phyloP scores from a whole-genome alignment of 2,329 filamentous ascomycete species.

The Didymella sp. region DNA sequence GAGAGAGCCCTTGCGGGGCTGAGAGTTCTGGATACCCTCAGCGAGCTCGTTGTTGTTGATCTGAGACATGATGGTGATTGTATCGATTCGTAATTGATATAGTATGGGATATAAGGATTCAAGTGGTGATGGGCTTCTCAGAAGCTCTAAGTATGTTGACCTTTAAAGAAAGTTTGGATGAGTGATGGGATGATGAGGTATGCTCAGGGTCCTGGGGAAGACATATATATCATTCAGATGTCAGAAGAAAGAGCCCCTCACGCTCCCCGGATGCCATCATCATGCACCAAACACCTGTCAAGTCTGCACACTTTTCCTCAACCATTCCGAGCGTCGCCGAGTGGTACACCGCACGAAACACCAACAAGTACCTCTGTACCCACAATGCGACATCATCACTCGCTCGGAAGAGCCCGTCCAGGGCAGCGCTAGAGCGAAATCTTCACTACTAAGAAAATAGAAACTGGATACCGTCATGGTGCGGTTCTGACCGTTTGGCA shows the following conservation, averaged over 20 bases:
- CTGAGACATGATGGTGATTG: conserved; percentile 59
- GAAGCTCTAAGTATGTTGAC: conserved; percentile 18
- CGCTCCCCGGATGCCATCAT: conserved; percentile 33
- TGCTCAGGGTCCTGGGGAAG: conserved; percentile 32
- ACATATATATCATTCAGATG: conserved; percentile 35
- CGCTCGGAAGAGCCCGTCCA: conserved; percentile 28
- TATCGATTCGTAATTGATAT: neutral
- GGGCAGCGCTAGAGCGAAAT: conserved; percentile 31
- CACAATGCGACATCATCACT: conserved; percentile 39
- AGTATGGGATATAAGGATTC: neutral
- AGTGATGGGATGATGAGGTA: conserved; percentile 19
- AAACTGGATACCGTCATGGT: conserved; percentile 38
- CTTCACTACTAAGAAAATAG: conserved; percentile 37
- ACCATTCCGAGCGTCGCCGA: conserved; percentile 35
- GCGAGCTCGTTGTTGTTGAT: conserved; percentile 65
- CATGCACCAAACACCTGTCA: conserved; percentile 25
- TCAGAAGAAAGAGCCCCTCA: conserved; percentile 10
- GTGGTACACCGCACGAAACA: conserved; percentile 24
- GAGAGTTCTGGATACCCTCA: conserved; percentile 45
- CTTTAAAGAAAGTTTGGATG: conserved; percentile 15
- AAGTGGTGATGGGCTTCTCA: conserved; percentile 11
- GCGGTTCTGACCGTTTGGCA: conserved; percentile 27
- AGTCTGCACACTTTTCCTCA: conserved; percentile 25
- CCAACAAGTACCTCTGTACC: conserved; percentile 39
- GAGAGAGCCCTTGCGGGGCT: conserved; percentile 41